phyloP scores from a whole-genome alignment of 176 grass and related monocot genomes.

The Urochloa ruziziensis region DNA sequence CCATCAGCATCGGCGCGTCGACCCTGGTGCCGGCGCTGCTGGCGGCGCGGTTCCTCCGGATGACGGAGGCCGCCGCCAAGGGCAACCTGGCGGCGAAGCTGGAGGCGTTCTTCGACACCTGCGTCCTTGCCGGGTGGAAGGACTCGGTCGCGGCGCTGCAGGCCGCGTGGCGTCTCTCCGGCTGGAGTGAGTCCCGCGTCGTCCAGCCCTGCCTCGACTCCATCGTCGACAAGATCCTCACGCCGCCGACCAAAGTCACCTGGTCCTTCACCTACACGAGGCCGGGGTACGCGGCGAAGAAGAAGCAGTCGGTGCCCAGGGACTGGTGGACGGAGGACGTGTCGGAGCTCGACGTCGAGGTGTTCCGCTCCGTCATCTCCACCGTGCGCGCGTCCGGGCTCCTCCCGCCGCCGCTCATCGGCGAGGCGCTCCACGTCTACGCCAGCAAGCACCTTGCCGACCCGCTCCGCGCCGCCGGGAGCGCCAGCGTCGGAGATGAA shows the following conservation, averaged over 20 bases:
- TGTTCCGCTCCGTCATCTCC: conserved; percentile 76
- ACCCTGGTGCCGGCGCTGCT: conserved; percentile 64
- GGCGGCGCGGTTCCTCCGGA: conserved; percentile 76
- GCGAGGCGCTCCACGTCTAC: conserved; percentile 96
- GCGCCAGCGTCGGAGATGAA: too few species aligned
- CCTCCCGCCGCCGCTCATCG: conserved; percentile 73
- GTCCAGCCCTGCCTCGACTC: conserved; percentile 82
- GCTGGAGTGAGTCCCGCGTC: conserved; percentile 80
- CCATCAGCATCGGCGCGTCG: conserved; percentile 75
- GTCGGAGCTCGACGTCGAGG: conserved; percentile 85
- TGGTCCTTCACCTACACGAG: conserved; percentile 94
- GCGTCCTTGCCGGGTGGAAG: conserved; percentile 85
- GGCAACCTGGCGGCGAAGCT: conserved; percentile 81
- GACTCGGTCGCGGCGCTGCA: conserved; percentile 61
- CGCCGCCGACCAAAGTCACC: conserved; percentile 55
- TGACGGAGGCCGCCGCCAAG: conserved; percentile 78
- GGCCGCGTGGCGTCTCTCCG: conserved; percentile 61
- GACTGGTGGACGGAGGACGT: conserved; percentile 99
- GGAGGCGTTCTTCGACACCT: conserved; percentile 69
- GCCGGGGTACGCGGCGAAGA: conserved; percentile 56
- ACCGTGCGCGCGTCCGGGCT: conserved; percentile 63
- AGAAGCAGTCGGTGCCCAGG: conserved; percentile 64
- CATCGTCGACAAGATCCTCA: conserved; percentile 87
- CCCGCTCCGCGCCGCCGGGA: conserved; percentile 7
- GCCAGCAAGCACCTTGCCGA: conserved; percentile 80